Base-by-base conservation (phyloP, 208 protist genomes). In the Crithidia bombi region DNA sequence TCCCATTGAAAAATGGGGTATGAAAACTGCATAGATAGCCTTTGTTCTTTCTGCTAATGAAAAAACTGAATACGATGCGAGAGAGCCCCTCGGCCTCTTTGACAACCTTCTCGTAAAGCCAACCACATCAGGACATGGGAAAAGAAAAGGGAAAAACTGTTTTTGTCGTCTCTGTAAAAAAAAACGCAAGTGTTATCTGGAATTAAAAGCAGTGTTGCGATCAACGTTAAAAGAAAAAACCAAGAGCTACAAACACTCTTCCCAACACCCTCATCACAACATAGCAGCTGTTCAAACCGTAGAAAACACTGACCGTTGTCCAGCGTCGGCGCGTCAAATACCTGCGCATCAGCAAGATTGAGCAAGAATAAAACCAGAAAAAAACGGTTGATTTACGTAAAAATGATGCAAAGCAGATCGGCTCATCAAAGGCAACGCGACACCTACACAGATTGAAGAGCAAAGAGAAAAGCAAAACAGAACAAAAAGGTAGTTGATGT, bases 251-350 rank as follows among this genome's bases (percentile, higher is more conserved):
- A 39, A 41, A 4, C 32, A 21, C 11, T 39, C 4, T 14, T 30
- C 32, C 28, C 30, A 21, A 39, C 32, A 57, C 3, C 32, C 14
- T 30, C n/a, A n/a, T 41, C 32, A 41, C 25, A 38, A 7, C n/a
- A 39, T 39, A 57, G 52, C 52, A 57, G 52, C 52, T 23, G 32
- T 38, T 10, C 25, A 41, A 57, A 57, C 32, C 21, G 17, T 39
- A 14, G 17, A 57, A 57, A 26, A 21, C 17, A 23, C 32, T 41
- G 5, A 5, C 19, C 52, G 10, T 4, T 26, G 32, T 19, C 23
- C 11, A 57, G 15, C 19, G 0, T 30, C 32, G 9, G 41, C 52
- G 32, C 19, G 52, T 32, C 36, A 10, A 15, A 14, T 14, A 36
- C 30, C 9, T 32, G 41, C 14, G 32, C 7, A 4, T 21, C 14